phyloP scores from a whole-genome alignment of 495 filamentous ascomycete genomes.

The Hypoxylon fuscum region DNA sequence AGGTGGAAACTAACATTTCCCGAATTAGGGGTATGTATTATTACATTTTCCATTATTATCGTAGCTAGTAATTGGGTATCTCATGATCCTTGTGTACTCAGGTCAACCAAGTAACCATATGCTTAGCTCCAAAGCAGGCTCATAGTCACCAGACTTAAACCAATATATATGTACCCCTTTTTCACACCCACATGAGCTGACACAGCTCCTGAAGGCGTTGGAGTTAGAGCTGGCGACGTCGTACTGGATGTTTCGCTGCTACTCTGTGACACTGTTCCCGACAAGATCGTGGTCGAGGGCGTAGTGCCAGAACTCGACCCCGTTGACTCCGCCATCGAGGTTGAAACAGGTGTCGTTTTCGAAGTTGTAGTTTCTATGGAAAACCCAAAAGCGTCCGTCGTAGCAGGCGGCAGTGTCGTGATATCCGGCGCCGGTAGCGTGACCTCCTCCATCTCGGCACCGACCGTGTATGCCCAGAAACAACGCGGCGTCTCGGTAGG shows the following conservation, averaged over 20 bases:
- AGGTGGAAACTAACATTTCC: no score
- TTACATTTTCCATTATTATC: no score
- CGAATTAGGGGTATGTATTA: no score
- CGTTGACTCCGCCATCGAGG: background rate
- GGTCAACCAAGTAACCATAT: no score
- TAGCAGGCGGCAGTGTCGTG: constrained; percentile 5
- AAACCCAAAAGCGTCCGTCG: constrained; percentile 9
- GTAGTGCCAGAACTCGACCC: background rate
- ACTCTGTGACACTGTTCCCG: background rate
- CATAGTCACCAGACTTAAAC: constrained; percentile 7
- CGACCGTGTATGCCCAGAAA: constrained; percentile 26
- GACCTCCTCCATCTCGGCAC: constrained; percentile 6
- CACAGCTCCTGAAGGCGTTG: constrained; percentile 16
- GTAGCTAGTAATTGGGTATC: no score
- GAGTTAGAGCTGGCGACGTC: background rate
- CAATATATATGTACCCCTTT: constrained; percentile 8
- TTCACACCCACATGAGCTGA: background rate
- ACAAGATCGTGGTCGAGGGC: background rate
- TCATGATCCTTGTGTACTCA: no score
- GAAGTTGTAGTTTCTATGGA: constrained; percentile 1
- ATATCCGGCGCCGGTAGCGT: constrained; percentile 24
- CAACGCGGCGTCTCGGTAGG: constrained; percentile 19
- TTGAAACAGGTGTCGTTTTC: background rate
- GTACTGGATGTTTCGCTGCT: background rate
- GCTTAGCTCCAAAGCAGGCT: constrained; percentile 22